Evolutionary conservation across 2,329 filamentous ascomycete genomes (phyloP), one percentile per base, ranked within the genome.

Genomic region (Aspergillus thermomutatus): DNA sequence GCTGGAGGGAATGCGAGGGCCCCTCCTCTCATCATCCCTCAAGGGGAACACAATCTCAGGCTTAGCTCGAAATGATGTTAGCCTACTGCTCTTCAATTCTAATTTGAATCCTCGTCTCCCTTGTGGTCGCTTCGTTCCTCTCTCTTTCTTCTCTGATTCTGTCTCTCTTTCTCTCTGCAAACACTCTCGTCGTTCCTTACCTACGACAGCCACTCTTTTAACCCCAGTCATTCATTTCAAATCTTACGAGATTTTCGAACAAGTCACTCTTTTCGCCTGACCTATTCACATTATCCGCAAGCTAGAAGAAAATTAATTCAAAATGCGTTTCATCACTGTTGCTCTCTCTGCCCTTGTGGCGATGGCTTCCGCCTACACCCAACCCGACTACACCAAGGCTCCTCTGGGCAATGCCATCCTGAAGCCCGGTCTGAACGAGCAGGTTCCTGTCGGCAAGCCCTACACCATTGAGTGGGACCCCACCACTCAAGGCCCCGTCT

Each of bases 381-480:
- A 63, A 37, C 73, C 74, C 59, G 66, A 77, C 65, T 72, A 72
- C 72, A 55, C 45, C 53, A 56, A 72, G 58, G 3, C 46, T 21
- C 75, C 75, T 37, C 52, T 55, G 52, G 84, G 83, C 67, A 87
- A 87, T 71, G 74, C 84, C 52, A 82, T 87, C 74, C 64, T 64
- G 60, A 71, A 69, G 23, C 85, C 83, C 31, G 75, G 78, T 55
- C 70, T 83, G 62, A 75, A 78, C 67, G 74, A 81, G 69, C 69
- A 80, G 53, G 82, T 87, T 54, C 79, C 80, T n/a, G 83, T 73
- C 58, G 83, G 83, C 71, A 67, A 79, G 70, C 66, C 76, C 55
- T 87, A 77, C 79, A 78, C 75, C 66, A 83, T 87, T 78, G 83
- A 77, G 61, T 88, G 85, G 85, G 60, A 76, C 3, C 72, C 77